Evolutionary conservation across 2,329 filamentous ascomycete species (phyloP), one percentile per base, ranked within the genome.

Genomic region (Fusarium dlaminii): DNA sequence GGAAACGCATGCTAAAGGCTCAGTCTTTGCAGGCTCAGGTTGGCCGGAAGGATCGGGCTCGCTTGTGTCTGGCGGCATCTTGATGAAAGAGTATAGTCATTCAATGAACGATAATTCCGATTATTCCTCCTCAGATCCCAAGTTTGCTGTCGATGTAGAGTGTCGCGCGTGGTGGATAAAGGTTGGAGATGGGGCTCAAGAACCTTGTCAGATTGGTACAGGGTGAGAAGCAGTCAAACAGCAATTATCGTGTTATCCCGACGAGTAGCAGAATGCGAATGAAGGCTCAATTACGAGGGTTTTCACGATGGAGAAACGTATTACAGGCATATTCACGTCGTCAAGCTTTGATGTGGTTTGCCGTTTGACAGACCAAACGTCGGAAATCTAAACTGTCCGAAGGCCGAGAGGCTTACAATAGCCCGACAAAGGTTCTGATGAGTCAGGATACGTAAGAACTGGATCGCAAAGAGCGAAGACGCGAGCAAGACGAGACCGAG

Each of bases 1-100:
- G 60, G 94, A 88, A 34, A 96, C 91, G 81, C 95, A 97, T 24
- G 95, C 93, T 82, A 97, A 91, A 27, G 85, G 82, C 75, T 87
- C 86, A 24, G 73, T 79, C 70, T 63, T 77, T 40, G 66, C 62
- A 40, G 64, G 46, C 40, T 74, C 63, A 32, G 65, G 46, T 20
- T 67, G 60, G 18, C 64, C 68, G 55, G 69, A 72, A 46, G 65
- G 74, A 20, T 77, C 70, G 74, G 74, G 68, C 67, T 77, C 74
- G 49, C 58, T 64, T 51, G 58, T 74, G 62, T 78, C 76, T 64
- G 74, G 66, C 40, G 76, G 57, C 73, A 78, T 79, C 29, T 54
- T 59, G 39, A 57, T 42, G 34, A 32, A 32, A 48, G 59, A 42
- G 29, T 27, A 40, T 40, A 59, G 58, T 75, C 75, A 78, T 78